These are phyloP conservation scores for Isabelozyma rhagii DNA, from an alignment of 805 yeast species.

Conservation along the genomic window DNA sequence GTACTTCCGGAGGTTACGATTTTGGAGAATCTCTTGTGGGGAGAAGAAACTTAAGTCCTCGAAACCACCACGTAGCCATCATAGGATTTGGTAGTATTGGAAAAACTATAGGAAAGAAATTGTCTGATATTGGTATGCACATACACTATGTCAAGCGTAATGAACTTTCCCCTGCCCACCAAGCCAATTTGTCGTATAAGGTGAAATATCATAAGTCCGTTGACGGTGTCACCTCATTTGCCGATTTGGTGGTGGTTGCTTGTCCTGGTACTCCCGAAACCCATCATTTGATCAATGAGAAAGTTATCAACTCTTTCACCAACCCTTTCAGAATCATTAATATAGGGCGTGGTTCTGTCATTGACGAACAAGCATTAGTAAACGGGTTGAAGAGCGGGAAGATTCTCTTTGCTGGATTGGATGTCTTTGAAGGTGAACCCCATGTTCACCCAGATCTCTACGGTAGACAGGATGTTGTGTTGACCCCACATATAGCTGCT, in stretches of 20 bases:
- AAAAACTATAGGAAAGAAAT: conserved; percentile 54
- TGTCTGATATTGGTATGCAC: conserved; percentile 60
- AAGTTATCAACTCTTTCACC: conserved; percentile 45
- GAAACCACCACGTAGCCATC: conserved; percentile 55
- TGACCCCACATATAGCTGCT: conserved; percentile 74
- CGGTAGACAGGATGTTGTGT: conserved; percentile 57
- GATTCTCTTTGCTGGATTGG: conserved; percentile 65
- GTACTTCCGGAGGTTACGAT: conserved; percentile 18
- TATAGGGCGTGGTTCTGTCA: conserved; percentile 70
- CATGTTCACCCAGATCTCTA: conserved; percentile 46
- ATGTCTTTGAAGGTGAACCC: conserved; percentile 70
- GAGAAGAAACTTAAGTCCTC: conserved; percentile 46
- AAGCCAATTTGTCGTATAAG: conserved; percentile 38
- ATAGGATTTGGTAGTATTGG: conserved; percentile 82
- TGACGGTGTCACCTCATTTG: conserved; percentile 29
- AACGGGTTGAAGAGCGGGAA: conserved; percentile 58
- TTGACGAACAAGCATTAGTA: conserved; percentile 65
- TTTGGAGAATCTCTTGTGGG: conserved; percentile 49
- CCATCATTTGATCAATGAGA: conserved; percentile 47
- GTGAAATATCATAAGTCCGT: conserved; percentile 40
- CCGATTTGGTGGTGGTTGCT: conserved; percentile 63
- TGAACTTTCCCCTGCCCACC: conserved; percentile 30
- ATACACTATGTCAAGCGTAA: conserved; percentile 61
- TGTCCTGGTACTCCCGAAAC: conserved; percentile 66
- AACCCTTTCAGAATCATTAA: conserved; percentile 63